Evolutionary conservation across 306 rosid species (phyloP), one percentile per base, ranked within the genome.

Genomic region (Mimosa bimucronata): DNA sequence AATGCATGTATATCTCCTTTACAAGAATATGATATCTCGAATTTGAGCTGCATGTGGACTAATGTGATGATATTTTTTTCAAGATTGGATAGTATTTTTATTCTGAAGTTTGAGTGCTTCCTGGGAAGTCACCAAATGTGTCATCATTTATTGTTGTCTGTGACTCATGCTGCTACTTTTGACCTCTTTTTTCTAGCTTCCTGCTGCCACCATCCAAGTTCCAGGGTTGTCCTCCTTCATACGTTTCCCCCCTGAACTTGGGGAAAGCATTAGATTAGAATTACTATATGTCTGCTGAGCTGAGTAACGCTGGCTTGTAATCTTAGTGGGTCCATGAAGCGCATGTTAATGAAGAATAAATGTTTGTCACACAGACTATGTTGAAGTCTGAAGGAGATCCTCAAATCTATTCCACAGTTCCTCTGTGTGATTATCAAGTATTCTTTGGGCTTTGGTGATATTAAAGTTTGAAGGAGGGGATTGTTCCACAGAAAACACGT

Each of bases 21-120:
- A 46, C 34, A 61, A 82, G 60, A 52, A 69, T 66, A 66, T 44
- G 44, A 64, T 25, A 15, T 78, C 34, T 68, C 10, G 6, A 70
- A 14, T 58, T n/a, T 55, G 55, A 40, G 45, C 40, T 26, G 10
- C 46, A 40, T 61, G 71, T 18, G 19, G 4, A 7, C 1, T 42
- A 19, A 29, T 29, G 21, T 76, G 58, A 58, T 28, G 29, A 29
- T 62, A 26, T 28, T 15, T 42, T 28, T 42, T 42, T 61, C n/a
- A 9, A 40, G 67, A 37, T 66, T 67, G 46, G 26, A 48, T 46
- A n/a, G n/a, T n/a, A 52, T 66, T 29, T 65, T 18, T 29, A 26
- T 38, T 42, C 62, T 45, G 9, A 46, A 46, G 45, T 69, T 55
- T 30, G 14, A 48, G n/a, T 3, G 21, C 34, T 76, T 61, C 69